Percentiles rank a stretch among this genome's conserved stretches.
phyloP scores from a whole-genome alignment of 2,329 filamentous ascomycete species.

The Fusarium acutatum region DNA sequence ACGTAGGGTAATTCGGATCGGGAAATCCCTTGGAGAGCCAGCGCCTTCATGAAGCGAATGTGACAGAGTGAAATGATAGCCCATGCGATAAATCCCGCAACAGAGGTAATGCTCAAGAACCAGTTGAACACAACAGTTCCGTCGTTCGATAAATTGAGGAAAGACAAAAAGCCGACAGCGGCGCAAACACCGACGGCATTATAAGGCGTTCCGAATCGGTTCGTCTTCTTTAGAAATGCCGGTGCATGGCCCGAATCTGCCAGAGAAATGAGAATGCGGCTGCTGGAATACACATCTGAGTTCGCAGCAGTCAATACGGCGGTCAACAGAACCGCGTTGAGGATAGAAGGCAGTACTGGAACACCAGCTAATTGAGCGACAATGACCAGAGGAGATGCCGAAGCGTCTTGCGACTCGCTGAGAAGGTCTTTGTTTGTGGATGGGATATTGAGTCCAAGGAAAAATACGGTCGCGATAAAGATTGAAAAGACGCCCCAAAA shows the following conservation, averaged over 20 bases:
- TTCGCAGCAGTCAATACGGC: conserved; percentile 71
- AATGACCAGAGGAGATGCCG: conserved; percentile 69
- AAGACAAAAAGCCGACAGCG: conserved; percentile 71
- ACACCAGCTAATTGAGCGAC: conserved; percentile 74
- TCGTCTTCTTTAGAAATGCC: conserved; percentile 65
- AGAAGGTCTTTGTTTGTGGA: conserved; percentile 57
- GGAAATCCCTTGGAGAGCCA: conserved; percentile 58
- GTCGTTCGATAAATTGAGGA: conserved; percentile 72
- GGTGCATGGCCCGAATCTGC: conserved; percentile 73
- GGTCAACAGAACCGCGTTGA: conserved; percentile 73
- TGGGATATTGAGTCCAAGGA: conserved; percentile 14
- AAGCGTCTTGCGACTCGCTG: conserved; percentile 59
- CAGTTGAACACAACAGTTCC: conserved; percentile 73
- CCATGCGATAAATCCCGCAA: conserved; percentile 68
- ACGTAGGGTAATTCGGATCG: conserved; percentile 56
- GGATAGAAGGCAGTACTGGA: conserved; percentile 67
- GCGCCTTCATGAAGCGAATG: conserved; percentile 66
- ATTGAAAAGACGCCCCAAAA: conserved; percentile 37
- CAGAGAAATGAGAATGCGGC: conserved; percentile 74
- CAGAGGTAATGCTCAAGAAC: conserved; percentile 75
- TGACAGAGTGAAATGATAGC: conserved; percentile 66
- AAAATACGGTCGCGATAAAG: conserved; percentile 19
- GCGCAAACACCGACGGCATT: conserved; percentile 61
- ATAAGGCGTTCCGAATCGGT: conserved; percentile 68
- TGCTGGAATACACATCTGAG: conserved; percentile 71